phyloP scores from a whole-genome alignment of 495 filamentous ascomycete genomes.

The Jackrogersella minutella region DNA sequence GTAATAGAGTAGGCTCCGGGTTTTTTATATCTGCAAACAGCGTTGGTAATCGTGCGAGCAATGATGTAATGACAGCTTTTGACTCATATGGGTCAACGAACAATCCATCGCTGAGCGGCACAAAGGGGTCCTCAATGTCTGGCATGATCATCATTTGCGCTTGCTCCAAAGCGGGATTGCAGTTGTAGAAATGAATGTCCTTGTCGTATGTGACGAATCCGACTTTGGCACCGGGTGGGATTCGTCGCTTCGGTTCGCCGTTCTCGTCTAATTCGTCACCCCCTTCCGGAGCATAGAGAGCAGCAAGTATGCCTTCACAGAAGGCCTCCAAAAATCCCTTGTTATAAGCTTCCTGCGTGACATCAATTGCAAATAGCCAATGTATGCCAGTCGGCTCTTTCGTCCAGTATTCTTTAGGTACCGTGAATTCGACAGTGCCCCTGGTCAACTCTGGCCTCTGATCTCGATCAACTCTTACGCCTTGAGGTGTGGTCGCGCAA shows the following conservation, averaged over 20 bases:
- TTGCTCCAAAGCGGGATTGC: constrained; percentile 79
- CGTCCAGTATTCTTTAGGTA: constrained; percentile 98
- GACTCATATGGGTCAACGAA: constrained; percentile 97
- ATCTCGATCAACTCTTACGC: constrained; percentile 85
- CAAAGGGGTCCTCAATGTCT: constrained; percentile 96
- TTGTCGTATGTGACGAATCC: constrained; percentile 96
- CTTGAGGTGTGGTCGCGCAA: constrained; percentile 85
- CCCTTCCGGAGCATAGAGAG: constrained; percentile 76
- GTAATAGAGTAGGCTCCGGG: constrained; percentile 86
- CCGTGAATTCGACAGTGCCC: constrained; percentile 94
- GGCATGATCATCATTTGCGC: constrained; percentile 99
- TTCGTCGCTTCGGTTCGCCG: constrained; percentile 63
- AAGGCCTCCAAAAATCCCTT: constrained; percentile 90
- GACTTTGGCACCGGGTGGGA: constrained; percentile 84
- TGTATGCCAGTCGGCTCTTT: constrained; percentile 89
- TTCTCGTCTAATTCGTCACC: constrained; percentile 62
- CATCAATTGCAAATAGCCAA: constrained; percentile 92
- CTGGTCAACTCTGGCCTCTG: constrained; percentile 88
- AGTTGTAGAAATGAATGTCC: constrained; percentile 97
- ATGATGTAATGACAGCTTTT: constrained; percentile 80
- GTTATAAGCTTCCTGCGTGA: constrained; percentile 86
- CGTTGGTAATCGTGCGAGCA: constrained; percentile 79
- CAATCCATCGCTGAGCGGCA: constrained; percentile 87
- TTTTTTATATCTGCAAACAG: constrained; percentile 88
- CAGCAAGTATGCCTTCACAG: constrained; percentile 84